A percentile compares a stretch with the other conserved stretches of the same genome.
phyloP scores from a whole-genome alignment of 2,329 filamentous ascomycete genomes.

The Paramyrothecium sp. region DNA sequence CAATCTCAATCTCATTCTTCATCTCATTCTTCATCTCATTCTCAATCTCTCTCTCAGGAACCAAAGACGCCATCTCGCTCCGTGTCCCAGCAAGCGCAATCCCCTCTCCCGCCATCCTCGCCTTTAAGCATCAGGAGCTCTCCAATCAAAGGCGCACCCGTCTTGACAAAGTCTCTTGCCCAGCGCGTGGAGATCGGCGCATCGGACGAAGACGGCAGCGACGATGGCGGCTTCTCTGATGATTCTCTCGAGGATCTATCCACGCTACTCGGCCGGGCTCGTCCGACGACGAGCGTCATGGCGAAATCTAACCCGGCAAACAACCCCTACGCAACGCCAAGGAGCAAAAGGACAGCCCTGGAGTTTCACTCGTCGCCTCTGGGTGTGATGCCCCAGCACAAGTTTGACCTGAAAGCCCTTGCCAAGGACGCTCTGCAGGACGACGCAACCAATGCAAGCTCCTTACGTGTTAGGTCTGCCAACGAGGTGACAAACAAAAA shows the following conservation, averaged over 20 bases:
- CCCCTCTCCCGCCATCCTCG: conserved; percentile 21
- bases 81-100: conserved; percentile 17
- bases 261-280: conserved; percentile 25
- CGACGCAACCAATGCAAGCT: conserved; percentile 56
- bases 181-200: conserved; percentile 62
- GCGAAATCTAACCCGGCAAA: conserved; percentile 6
- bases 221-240: conserved; percentile 51
- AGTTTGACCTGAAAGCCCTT: conserved; percentile 62
- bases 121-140: conserved; percentile 21
- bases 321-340: conserved; percentile 39
- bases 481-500: conserved; percentile 12
- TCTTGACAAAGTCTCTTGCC: conserved; percentile 22
- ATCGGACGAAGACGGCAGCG: conserved; percentile 69
- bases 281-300: conserved; percentile 15
- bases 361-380: conserved; percentile 45
- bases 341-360: conserved; percentile 43
- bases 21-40: conserved; percentile 5
- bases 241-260: conserved; percentile 56
- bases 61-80: conserved; percentile 10
- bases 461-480: conserved; percentile 39
- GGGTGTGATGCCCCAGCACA: conserved; percentile 53
- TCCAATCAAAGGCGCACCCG: conserved; percentile 13
- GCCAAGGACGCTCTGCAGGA: conserved; percentile 59
- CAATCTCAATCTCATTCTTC: conserved; percentile 8
- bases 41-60: conserved; percentile 1